Evolutionary conservation across 1,139 yeast genomes (phyloP), one percentile per base, ranked within the genome.

Genomic region (Geotrichum aggregatum): DNA sequence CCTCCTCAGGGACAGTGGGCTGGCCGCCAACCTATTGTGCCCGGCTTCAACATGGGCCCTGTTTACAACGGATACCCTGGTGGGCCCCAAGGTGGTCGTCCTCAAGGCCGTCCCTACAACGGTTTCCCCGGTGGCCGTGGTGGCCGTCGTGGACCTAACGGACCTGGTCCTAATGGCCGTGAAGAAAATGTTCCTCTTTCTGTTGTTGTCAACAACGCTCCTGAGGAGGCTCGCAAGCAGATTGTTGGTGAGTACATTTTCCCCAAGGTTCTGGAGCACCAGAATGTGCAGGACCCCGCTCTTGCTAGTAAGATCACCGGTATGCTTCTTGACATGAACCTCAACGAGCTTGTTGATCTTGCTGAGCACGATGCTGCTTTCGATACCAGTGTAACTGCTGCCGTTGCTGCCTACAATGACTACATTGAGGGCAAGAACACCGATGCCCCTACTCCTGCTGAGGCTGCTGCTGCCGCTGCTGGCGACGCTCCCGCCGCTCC

Each of bases 251-350:
- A 92, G 80, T 96, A 89, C 71, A 80, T 94, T 70, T 94, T 91
- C 80, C 94, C 95, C 70, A 88, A 84, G 82, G 86, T 94, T 68
- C 84, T 85, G 63, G 83, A 91, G 64, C 87, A 92, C 69, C 84
- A 86, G 72, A 74, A 76, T 59, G 83, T 83, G 59, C 79, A 78
- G 66, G 95, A 87, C 69, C 87, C 87, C 59, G 96, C 88, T 74
- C 91, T 96, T 69, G 97, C 98, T 63, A 96, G 97, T 76, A 92
- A 91, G 80, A 89, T 92, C 71, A 92, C 99, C 63, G 98, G 98
- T 77, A 92, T 92, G 98, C 83, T 92, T 79, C 82, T 92, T 71
- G 97, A 91, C 71, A 84, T 92, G 82, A 95, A 89, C 69, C 87
- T 87, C 75, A 82, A 83, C 68, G 97, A 92, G 76, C 87, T 94